phyloP scores from a whole-genome alignment of 2,329 filamentous ascomycete species.

The Ascomycota sp. region DNA sequence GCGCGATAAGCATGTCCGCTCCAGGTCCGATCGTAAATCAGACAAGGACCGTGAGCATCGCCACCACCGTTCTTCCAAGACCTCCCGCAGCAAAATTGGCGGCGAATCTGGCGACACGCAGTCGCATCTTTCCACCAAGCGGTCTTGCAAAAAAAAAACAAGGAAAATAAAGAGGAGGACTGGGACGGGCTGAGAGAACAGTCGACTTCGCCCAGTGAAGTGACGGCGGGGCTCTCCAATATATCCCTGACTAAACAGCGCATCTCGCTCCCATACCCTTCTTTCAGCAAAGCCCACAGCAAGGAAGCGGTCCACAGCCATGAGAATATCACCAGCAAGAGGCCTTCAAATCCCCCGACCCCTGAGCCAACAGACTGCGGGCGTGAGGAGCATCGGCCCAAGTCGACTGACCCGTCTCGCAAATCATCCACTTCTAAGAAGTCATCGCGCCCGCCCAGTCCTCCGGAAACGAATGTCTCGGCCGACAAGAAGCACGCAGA shows the following conservation, averaged over 20 bases:
- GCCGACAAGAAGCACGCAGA: constrained; percentile 17
- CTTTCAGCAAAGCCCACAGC: constrained; percentile 76
- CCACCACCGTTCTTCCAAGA: constrained; percentile 19
- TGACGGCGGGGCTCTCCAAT: constrained; percentile 24
- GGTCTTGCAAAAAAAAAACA: constrained; percentile 12
- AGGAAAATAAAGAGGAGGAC: constrained; percentile 14
- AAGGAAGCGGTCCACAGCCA: constrained; percentile 56
- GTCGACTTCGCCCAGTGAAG: constrained; percentile 21
- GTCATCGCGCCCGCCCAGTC: constrained; percentile 32
- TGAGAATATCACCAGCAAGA: constrained; percentile 21
- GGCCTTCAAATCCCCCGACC: constrained; percentile 27
- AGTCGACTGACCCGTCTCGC: constrained; percentile 21
- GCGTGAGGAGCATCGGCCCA: constrained; percentile 17
- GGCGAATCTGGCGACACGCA: constrained; percentile 18
- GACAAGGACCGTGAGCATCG: constrained; percentile 12
- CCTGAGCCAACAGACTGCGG: constrained; percentile 52
- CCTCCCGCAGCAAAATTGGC: constrained; percentile 18
- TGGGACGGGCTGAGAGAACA: constrained; percentile 8
- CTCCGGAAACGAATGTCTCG: constrained; percentile 39
- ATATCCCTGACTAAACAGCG: constrained; percentile 19
- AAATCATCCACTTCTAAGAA: constrained; percentile 17
- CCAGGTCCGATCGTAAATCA: constrained; percentile 17
- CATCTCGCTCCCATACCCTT: constrained; percentile 47
- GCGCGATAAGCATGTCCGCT: constrained; percentile 18
- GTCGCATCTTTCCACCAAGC: constrained; percentile 15